These are phyloP conservation scores for Xylogone sp. DNA, from an alignment of 2,329 filamentous ascomycete genomes.

Conservation along the genomic window DNA sequence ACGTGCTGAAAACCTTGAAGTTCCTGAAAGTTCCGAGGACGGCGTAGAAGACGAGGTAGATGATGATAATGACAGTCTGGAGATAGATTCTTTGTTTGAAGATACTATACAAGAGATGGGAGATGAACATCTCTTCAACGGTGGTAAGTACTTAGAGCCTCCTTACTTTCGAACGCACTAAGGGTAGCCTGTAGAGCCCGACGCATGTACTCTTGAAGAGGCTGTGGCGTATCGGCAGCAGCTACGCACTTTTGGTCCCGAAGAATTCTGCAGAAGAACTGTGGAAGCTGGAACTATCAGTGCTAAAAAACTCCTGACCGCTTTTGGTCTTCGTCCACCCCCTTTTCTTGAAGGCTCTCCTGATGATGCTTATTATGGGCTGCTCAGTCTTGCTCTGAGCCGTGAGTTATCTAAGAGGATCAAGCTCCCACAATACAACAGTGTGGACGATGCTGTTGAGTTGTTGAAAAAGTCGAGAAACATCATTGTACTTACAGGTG, in stretches of 20 bases:
- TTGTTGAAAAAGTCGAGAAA: conserved; percentile 73
- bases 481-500: conserved; percentile 91
- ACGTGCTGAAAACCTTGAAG: neutral
- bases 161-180: conserved; percentile 14
- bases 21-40: conserved; percentile 11
- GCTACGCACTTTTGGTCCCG: conserved; percentile 72
- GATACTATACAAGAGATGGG: conserved; percentile 42
- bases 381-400: conserved; percentile 73
- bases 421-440: conserved; percentile 78
- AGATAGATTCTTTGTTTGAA: conserved; percentile 41
- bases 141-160: conserved; percentile 29
- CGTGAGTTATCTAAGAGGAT: conserved; percentile 78
- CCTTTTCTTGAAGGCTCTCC: conserved; percentile 65
- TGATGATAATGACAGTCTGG: conserved; percentile 25
- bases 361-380: conserved; percentile 72
- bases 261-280: conserved; percentile 70
- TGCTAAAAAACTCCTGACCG: conserved; percentile 79
- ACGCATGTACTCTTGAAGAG: conserved; percentile 62
- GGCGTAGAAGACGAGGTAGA: conserved; percentile 10
- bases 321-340: conserved; percentile 75
- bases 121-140: conserved; percentile 40
- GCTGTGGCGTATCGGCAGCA: conserved; percentile 64
- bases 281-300: conserved; percentile 66
- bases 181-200: conserved; percentile 18
- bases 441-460: conserved; percentile 79